Base-by-base conservation (phyloP, 768 basidiomycete species). In the Pleurotus salmoneostramineus region DNA sequence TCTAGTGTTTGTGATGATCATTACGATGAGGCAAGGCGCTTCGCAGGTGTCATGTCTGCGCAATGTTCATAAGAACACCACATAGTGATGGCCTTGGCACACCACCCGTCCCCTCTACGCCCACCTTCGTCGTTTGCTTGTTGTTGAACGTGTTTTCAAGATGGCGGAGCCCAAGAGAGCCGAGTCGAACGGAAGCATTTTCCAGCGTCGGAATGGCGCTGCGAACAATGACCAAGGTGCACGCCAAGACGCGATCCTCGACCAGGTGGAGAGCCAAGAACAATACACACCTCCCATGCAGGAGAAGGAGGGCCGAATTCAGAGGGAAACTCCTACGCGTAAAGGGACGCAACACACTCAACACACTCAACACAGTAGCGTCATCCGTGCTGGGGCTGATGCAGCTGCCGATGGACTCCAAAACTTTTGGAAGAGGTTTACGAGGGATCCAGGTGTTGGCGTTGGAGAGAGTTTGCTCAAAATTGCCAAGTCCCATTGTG, bases 401-500 rank as follows among this genome's bases (percentile, higher is more conserved):
- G 52, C 27, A 3, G 52, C 40, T 40, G 52, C 40, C 15, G 52
- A 55, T 15, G 40, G 52, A 7, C 34, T 55, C 10, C 52, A 55
- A 15, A 14, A 43, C 32, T 77, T 81, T 58, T 74, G 74, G 72
- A 67, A 76, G 51, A 72, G 79, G 33, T 83, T 83, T 59, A 70
- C 70, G 45, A 72, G 79, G 49, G 76, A 70, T 60, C 82, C 80
- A 6, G 82, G 75, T 15, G 67, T 83, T 34, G 77, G 81, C 0
- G 64, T 80, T 6, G 35, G 62, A 31, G 66, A 76, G 62, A 84
- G 80, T 62, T 59, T 83, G 47, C 72, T 70, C 34, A 76, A 75
- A 2, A 73, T 85, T 45, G 68, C 67, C 3, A 68, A 74, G n/a
- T 83, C 80, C 14, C 85, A 84, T 0, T 85, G 85, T 85, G 61